phyloP scores from a whole-genome alignment of 495 filamentous ascomycete species.

The Tuber microsphaerosporum region DNA sequence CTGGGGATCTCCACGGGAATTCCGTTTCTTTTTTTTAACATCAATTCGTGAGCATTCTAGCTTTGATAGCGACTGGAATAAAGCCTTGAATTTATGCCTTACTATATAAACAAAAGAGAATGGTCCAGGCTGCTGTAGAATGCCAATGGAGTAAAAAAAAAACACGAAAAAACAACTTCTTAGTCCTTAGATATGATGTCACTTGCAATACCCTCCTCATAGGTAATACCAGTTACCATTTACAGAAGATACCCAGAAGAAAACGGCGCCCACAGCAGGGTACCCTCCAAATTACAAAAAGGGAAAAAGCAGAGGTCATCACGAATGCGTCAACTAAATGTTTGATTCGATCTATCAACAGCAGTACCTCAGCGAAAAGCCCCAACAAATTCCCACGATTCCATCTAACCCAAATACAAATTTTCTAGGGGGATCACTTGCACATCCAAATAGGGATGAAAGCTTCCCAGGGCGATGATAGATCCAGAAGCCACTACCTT shows the following conservation, averaged over 20 bases:
- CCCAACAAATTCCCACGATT: slow-evolving; percentile 1
- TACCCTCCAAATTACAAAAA: background rate
- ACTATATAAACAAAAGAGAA: background rate
- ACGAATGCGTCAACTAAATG: background rate
- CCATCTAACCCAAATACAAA: background rate
- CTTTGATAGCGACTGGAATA: background rate
- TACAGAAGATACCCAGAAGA: background rate
- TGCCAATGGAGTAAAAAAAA: background rate
- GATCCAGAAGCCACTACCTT: background rate
- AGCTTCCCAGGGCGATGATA: background rate
- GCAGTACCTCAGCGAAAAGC: slow-evolving; percentile 1
- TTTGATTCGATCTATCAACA: slow-evolving; percentile 3
- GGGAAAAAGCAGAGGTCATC: background rate
- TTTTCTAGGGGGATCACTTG: background rate
- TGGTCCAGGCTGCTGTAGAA: background rate
- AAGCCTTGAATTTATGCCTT: background rate
- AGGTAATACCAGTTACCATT: background rate
- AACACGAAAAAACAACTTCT: background rate
- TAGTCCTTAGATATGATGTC: background rate
- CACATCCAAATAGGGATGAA: background rate
- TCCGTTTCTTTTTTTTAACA: background rate
- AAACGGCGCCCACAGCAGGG: background rate
- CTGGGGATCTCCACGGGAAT: background rate
- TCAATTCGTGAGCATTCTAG: background rate
- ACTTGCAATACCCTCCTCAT: background rate